Conservation (phyloP, 2,329 filamentous ascomycete species). For the Daldinia eschscholtzii region DNA sequence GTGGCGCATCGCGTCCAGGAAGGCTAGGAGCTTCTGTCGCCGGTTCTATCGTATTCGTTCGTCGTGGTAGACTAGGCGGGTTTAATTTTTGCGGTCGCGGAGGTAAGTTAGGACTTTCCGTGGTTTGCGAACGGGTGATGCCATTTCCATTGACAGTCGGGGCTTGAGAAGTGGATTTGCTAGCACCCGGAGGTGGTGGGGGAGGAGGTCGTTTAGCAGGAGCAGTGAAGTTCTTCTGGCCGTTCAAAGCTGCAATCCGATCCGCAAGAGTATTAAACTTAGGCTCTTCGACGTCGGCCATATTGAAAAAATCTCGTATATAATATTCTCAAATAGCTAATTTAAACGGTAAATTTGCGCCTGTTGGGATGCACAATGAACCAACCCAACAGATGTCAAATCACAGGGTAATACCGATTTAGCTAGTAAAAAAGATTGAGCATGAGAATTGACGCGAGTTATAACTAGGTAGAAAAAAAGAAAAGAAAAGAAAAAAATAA, state of each 20-base stretch:
- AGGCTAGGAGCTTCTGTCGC: slow-evolving; percentile 44
- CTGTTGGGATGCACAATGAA: not conserved
- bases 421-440: not conserved
- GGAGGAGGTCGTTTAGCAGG: slow-evolving; percentile 59
- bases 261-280: slow-evolving; percentile 71
- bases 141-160: slow-evolving; percentile 52
- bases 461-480: not conserved
- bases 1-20: slow-evolving; percentile 51
- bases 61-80: slow-evolving; percentile 56
- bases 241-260: slow-evolving; percentile 73
- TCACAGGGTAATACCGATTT: not conserved
- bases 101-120: slow-evolving; percentile 57
- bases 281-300: slow-evolving; percentile 73
- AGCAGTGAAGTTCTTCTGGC: slow-evolving; percentile 69
- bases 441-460: slow-evolving; percentile 1
- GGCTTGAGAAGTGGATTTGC: slow-evolving; percentile 54
- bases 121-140: slow-evolving; percentile 49
- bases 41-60: slow-evolving; percentile 53
- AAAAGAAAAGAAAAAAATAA: not conserved
- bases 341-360: not conserved
- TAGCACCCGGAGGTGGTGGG: slow-evolving; percentile 59
- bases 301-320: slow-evolving; percentile 49
- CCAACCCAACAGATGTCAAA: not conserved
- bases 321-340: not conserved
- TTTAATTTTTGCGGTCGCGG: slow-evolving; percentile 53